Evolutionary conservation across 176 grass and related monocot species (phyloP), one percentile per base, ranked within the genome.

Genomic region (Tillandsia fasciculata): DNA sequence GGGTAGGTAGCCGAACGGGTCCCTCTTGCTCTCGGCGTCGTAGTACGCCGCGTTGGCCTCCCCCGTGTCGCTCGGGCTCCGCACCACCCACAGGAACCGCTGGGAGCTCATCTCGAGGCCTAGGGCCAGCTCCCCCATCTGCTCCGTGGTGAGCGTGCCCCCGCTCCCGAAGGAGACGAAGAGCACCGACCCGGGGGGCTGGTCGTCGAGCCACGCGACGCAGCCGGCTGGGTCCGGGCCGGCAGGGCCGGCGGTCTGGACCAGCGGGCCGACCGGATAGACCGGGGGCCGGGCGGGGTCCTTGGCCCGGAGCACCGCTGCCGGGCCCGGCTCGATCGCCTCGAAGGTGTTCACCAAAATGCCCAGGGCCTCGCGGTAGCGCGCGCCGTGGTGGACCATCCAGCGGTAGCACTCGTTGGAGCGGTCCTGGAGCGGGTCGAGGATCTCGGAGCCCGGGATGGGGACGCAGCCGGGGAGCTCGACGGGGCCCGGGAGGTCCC

Each of bases 381-480:
- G 57, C 69, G 26, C 65, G 20, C 59, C 80, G 67, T 82, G 74
- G 70, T 84, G 67, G 54, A 96, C 1, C 82, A 96, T 70, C 2
- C 88, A 72, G 12, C 70, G 52, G 69, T 79, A 86, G 15, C 12
- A 42, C 0, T 67, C 75, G 68, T 82, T 88, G 54, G 53, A 76
- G 18, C 87, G 76, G 65, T 84, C 80, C 15, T 69, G 77, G 8
- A 81, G 42, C 74, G 89, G 42, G 0, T 52, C 0, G 5, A 79
- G 82, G 27, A 96, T 51, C 0, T 96, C 88, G 0, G 18, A 61
- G 0, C 83, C 70, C 11, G 75, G 80, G 74, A 96, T 73, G 1
- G 92, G 85, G 27, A 86, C 81, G 81, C 88, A 96, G 0, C 92
- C 92, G 1, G 92, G 88, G 0, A 91, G 77, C 5, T 57, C 48